These are phyloP conservation scores for Pyrus pyrifolia DNA, from an alignment of 306 rosid species.

Conservation along the genomic window DNA sequence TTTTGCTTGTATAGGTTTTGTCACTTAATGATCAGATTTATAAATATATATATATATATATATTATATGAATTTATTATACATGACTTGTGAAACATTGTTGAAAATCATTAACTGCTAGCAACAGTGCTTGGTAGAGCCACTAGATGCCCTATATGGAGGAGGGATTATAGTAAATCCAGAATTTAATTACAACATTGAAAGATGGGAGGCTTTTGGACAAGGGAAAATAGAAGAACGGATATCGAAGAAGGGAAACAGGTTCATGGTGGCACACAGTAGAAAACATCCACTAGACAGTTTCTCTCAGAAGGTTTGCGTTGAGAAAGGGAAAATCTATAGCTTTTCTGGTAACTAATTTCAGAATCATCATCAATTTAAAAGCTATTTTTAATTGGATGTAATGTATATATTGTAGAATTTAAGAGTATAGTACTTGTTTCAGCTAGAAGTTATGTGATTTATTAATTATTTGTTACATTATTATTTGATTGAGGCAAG, in stretches of 20 bases:
- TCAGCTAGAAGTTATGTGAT: neutral
- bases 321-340: slow-evolving; percentile 38
- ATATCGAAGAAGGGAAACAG: slow-evolving; percentile 46
- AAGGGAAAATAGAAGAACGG: slow-evolving; percentile 41
- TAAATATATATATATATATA: neutral
- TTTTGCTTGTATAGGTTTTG: neutral
- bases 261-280: slow-evolving; percentile 44
- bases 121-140: slow-evolving; percentile 66
- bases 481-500: neutral
- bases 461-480: neutral
- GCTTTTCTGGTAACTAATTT: slow-evolving; percentile 45
- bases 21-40: neutral
- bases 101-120: neutral
- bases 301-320: slow-evolving; percentile 56
- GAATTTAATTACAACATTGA: slow-evolving; percentile 43
- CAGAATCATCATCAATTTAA: neutral
- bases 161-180: slow-evolving; percentile 78
- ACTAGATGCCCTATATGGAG: slow-evolving; percentile 47
- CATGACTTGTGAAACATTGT: neutral
- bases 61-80: neutral
- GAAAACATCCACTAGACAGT: slow-evolving; percentile 44
- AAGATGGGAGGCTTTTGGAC: slow-evolving; percentile 59
- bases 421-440: neutral
- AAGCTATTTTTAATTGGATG: neutral
- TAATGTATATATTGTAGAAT: neutral